Evolutionary conservation across 2,329 filamentous ascomycete genomes (phyloP).

Genomic region (Truncatella angustata): DNA sequence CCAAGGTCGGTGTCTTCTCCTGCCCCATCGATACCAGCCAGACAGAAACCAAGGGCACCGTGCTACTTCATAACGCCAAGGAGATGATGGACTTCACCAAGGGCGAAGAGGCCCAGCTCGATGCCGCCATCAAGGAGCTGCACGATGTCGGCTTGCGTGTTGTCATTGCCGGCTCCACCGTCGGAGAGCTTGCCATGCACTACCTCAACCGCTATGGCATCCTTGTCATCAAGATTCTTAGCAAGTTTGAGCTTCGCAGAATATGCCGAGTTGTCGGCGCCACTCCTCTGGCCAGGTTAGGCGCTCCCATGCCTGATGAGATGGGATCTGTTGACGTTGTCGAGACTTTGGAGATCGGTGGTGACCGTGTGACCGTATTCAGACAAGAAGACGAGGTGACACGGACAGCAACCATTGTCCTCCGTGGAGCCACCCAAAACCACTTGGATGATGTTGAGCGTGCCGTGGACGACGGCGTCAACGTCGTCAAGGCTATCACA

Average conservation of each 20-base stretch:
- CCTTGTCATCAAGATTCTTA: constrained; percentile 92
- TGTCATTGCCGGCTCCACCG: constrained; percentile 85
- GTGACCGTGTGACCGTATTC: constrained; percentile 97
- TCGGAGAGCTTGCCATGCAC: constrained; percentile 93
- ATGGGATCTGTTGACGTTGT: constrained; percentile 95
- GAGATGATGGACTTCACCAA: constrained; percentile 99
- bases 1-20: constrained; percentile 95
- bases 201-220: constrained; percentile 98
- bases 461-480: constrained; percentile 96
- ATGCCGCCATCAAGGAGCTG: constrained; percentile 89
- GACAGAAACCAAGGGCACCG: constrained; percentile 98
- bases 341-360: constrained; percentile 95
- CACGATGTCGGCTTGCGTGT: constrained; percentile 92
- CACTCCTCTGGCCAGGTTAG: constrained; percentile 90
- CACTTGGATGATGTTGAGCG: constrained; percentile 96
- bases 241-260: constrained; percentile 94
- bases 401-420: constrained; percentile 88
- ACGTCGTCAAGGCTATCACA: constrained; percentile 97
- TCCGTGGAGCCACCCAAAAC: constrained; percentile 95
- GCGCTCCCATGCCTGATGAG: constrained; percentile 99
- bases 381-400: constrained; percentile 92
- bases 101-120: constrained; percentile 90
- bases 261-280: constrained; percentile 95
- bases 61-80: constrained; percentile 93
- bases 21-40: constrained; percentile 94